These are phyloP conservation scores for Setomelanomma holmii DNA, from an alignment of 2,329 filamentous ascomycete genomes.

Conservation along the genomic window DNA sequence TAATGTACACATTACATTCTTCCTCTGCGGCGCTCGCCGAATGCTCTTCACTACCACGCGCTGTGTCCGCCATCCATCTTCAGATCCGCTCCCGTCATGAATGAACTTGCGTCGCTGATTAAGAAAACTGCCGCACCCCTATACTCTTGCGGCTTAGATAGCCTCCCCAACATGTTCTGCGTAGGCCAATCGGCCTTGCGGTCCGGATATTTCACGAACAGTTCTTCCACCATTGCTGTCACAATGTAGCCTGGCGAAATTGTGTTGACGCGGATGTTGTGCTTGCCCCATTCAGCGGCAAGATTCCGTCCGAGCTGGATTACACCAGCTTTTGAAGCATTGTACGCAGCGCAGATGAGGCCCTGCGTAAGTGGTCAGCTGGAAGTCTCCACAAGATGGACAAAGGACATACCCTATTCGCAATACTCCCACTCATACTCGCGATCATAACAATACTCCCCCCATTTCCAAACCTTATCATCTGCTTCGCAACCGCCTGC, in stretches of 20 bases:
- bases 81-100: conserved; percentile 50
- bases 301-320: conserved; percentile 74
- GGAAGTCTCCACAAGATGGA: background rate
- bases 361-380: conserved; percentile 56
- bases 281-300: conserved; percentile 73
- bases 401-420: conserved; percentile 62
- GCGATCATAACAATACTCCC: conserved; percentile 69
- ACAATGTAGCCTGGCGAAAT: conserved; percentile 82
- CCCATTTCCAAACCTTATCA: conserved; percentile 66
- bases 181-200: conserved; percentile 72
- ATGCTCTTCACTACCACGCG: conserved; percentile 37
- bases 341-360: conserved; percentile 73
- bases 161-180: conserved; percentile 78
- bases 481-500: conserved; percentile 69
- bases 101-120: conserved; percentile 50
- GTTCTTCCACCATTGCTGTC: conserved; percentile 81
- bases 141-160: conserved; percentile 47
- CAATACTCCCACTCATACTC: conserved; percentile 67
- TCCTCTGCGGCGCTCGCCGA: background rate
- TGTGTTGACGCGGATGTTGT: conserved; percentile 81
- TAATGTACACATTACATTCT: background rate
- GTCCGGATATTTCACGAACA: conserved; percentile 80
- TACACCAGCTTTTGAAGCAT: conserved; percentile 77
- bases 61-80: conserved; percentile 50
- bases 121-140: conserved; percentile 49